Evolutionary conservation across 2,329 filamentous ascomycete species (phyloP).

Genomic region (Colletotrichum sp.): DNA sequence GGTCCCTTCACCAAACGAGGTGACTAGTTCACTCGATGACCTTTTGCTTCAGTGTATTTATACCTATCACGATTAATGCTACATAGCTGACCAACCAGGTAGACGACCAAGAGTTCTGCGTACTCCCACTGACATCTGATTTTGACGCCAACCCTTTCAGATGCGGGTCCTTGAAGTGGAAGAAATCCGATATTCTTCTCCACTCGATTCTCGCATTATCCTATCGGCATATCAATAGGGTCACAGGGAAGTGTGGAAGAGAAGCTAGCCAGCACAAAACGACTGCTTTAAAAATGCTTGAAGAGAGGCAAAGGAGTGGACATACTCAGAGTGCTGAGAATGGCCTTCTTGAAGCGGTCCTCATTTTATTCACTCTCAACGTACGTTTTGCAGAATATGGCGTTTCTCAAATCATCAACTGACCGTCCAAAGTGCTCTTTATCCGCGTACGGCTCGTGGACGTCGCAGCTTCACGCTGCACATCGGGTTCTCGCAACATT

Average conservation of each 20-base stretch:
- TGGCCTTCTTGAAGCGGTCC: constrained; percentile 29
- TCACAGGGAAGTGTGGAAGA: constrained; percentile 24
- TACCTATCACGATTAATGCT: background rate
- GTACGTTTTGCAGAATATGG: constrained; percentile 18
- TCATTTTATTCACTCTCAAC: constrained; percentile 37
- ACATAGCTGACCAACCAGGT: background rate
- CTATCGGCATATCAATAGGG: constrained; percentile 30
- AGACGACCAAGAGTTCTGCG: constrained; percentile 39
- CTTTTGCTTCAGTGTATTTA: background rate
- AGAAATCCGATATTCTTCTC: constrained; percentile 32
- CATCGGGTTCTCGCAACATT: constrained; percentile 28
- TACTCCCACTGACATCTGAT: constrained; percentile 35
- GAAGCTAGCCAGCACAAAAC: constrained; percentile 27
- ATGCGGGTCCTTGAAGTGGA: constrained; percentile 23
- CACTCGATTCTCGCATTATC: constrained; percentile 35
- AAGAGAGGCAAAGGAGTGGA: constrained; percentile 12
- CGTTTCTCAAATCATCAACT: background rate
- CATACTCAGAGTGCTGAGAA: background rate
- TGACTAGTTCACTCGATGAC: background rate
- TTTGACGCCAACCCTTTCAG: constrained; percentile 36
- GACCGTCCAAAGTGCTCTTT: constrained; percentile 30
- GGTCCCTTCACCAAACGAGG: background rate
- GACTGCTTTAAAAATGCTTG: constrained; percentile 29
- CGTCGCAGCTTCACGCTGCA: constrained; percentile 27
- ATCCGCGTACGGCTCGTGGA: constrained; percentile 36